Evolutionary conservation across 441 rosid species (phyloP).

Genomic region (Bruguiera hainesii): DNA sequence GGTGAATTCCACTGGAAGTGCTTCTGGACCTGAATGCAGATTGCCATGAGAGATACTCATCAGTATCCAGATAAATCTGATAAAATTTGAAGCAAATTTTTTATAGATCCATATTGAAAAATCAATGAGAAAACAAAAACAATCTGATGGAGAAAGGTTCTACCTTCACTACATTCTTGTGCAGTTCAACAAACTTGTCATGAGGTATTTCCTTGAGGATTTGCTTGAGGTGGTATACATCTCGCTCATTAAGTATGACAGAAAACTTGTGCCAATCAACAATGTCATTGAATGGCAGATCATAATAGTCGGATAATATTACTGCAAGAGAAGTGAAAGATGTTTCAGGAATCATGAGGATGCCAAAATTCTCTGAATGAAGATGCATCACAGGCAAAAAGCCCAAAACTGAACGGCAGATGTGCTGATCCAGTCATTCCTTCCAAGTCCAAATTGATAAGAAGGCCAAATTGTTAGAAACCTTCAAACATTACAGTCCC

Average conservation of each 20-base stretch:
- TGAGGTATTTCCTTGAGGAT: conserved; percentile 73
- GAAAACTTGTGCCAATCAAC: conserved; percentile 74
- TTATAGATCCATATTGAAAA: background rate
- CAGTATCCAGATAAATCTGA: background rate
- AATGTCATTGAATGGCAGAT: conserved; percentile 90
- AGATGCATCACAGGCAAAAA: background rate
- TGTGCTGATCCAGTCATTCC: background rate
- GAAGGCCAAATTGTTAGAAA: background rate
- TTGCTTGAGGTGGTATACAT: conserved; percentile 78
- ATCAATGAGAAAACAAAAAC: background rate
- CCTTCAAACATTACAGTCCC: background rate
- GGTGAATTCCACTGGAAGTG: conserved; percentile 97
- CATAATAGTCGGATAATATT: conserved; percentile 83
- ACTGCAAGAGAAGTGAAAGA: conserved; percentile 43
- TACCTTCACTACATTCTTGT: conserved; percentile 80
- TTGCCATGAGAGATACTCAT: conserved; percentile 16
- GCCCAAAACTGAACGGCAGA: background rate
- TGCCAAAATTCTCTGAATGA: background rate
- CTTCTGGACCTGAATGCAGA: conserved; percentile 67
- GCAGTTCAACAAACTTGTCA: conserved; percentile 55
- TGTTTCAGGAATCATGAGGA: background rate
- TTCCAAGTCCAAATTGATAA: background rate
- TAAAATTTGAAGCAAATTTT: background rate
- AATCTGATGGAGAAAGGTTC: background rate
- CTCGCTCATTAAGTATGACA: conserved; percentile 66